These are phyloP conservation scores for Cardamine chenopodiifolia DNA, from an alignment of 345 rosid species.

Conservation along the genomic window DNA sequence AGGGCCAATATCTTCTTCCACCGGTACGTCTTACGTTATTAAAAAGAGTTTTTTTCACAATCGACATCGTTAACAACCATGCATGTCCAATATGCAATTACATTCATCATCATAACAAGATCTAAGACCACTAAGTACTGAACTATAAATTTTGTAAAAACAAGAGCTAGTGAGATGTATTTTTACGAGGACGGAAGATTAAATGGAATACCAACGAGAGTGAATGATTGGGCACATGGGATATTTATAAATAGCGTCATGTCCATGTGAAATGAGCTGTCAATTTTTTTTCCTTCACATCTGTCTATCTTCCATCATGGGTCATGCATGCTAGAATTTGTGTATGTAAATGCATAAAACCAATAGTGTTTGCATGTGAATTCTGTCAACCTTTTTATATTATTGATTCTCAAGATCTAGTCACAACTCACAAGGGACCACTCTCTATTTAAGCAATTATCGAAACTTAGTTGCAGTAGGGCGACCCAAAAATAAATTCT, in stretches of 20 bases:
- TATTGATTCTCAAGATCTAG: slow-evolving; percentile 38
- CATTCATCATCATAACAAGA: slow-evolving; percentile 16
- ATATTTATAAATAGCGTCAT: slow-evolving; percentile 31
- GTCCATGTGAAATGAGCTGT: slow-evolving; percentile 47
- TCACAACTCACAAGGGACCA: slow-evolving; percentile 42
- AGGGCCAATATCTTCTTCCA: slow-evolving; percentile 34
- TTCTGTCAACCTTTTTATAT: slow-evolving; percentile 38
- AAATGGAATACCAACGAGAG: slow-evolving; percentile 16
- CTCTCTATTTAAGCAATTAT: slow-evolving; percentile 35
- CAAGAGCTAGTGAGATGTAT: not conserved
- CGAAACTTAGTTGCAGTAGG: slow-evolving; percentile 28
- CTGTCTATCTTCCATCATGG: slow-evolving; percentile 41
- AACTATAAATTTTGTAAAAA: not conserved
- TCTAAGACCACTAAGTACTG: slow-evolving; percentile 5
- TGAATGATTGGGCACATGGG: slow-evolving; percentile 40
- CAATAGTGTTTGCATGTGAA: slow-evolving; percentile 44
- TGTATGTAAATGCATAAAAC: slow-evolving; percentile 29
- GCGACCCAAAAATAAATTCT: slow-evolving; percentile 25
- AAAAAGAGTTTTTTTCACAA: not conserved
- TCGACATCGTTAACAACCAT: slow-evolving; percentile 11
- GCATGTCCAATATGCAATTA: slow-evolving; percentile 20
- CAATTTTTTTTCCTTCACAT: slow-evolving; percentile 24
- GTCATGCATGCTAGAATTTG: slow-evolving; percentile 31
- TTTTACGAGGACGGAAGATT: slow-evolving; percentile 27
- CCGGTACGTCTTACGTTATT: slow-evolving; percentile 32